phyloP scores from a whole-genome alignment of 768 basidiomycete genomes.

The Lentinula sp. region DNA sequence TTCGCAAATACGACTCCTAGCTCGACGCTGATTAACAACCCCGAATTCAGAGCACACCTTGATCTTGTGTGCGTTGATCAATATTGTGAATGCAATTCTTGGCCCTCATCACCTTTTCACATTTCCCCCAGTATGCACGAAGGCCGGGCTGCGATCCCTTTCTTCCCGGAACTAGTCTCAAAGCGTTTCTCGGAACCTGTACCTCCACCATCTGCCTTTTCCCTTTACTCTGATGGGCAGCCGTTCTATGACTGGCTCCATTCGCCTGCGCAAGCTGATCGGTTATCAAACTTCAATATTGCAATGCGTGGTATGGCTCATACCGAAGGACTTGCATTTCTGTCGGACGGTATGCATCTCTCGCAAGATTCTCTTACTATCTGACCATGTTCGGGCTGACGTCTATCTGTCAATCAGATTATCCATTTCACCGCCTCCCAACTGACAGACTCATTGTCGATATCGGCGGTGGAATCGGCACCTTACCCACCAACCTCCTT shows the following conservation, averaged over 20 bases:
- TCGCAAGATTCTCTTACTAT: too few relatives aligned
- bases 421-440: conserved; percentile 6
- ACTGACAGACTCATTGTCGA: conserved; percentile 5
- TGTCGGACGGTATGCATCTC: neutral
- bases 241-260: conserved; percentile 8
- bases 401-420: neutral
- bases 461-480: conserved; percentile 8
- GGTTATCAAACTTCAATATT: conserved; percentile 7
- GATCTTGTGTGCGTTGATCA: conserved; percentile 6
- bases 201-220: conserved; percentile 6
- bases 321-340: conserved; percentile 8
- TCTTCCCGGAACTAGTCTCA: conserved; percentile 6
- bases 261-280: conserved; percentile 1
- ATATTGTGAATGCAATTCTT: neutral
- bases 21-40: conserved; percentile 1
- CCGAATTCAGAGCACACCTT: conserved; percentile 9
- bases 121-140: conserved; percentile 6
- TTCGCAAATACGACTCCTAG: conserved; percentile 6
- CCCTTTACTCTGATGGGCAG: conserved; percentile 2
- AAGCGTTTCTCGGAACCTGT: neutral
- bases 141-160: conserved; percentile 4
- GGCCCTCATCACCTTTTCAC: neutral
- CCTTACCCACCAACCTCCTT: conserved; percentile 5
- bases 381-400: too few relatives aligned
- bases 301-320: conserved; percentile 8